Base-by-base conservation (phyloP, 495 filamentous ascomycete species). In the Letharia lupina region DNA sequence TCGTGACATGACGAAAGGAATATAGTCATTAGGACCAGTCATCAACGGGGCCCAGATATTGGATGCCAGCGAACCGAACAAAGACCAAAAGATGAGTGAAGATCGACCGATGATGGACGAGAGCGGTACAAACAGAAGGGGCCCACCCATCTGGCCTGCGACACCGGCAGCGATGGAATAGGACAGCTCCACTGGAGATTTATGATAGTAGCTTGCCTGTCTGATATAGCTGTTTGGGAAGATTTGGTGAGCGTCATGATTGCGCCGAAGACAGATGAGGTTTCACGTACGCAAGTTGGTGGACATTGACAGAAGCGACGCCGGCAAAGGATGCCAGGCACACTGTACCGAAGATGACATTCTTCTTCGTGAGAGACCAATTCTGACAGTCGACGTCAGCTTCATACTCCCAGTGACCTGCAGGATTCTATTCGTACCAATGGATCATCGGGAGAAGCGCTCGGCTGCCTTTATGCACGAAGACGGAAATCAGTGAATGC, bases 31-130 rank as follows among this genome's bases (percentile, higher is more conserved):
- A 0, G 65, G 54, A 20, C 72, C 68, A 10, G 78, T 81, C 79
- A 81, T 81, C 23, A 72, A 64, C 3, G 76, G 75, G 2, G 68
- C 71, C 80, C 80, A 81, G 60, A 81, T 69, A 57, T 75, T 71
- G 62, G 73, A 76, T 23, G 71, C 62, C 37, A 79, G 66, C 7
- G 68, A 69, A 56, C 68, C 75, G 1, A 80, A 59, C 12, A 80
- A 44, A 59, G 75, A 75, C 80, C 79, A 82, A 67, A 82, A 77
- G 8, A 80, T 76, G 37, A 75, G 67, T 2, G 77, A 74, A 63
- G 75, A 77, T 39, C 75, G 76, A 33, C 80, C 80, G 23, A 81
- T 57, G 13, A 74, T 61, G n/a, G 72, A 70, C 0, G 75, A 69
- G 11, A 81, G 60, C 2, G 79, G 79, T 0, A 74, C 73, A 31